Percentiles rank a stretch among this genome's conserved stretches.
Evolutionary conservation across 495 filamentous ascomycete species (phyloP).

Genomic region (Lepidopterella palustris): DNA sequence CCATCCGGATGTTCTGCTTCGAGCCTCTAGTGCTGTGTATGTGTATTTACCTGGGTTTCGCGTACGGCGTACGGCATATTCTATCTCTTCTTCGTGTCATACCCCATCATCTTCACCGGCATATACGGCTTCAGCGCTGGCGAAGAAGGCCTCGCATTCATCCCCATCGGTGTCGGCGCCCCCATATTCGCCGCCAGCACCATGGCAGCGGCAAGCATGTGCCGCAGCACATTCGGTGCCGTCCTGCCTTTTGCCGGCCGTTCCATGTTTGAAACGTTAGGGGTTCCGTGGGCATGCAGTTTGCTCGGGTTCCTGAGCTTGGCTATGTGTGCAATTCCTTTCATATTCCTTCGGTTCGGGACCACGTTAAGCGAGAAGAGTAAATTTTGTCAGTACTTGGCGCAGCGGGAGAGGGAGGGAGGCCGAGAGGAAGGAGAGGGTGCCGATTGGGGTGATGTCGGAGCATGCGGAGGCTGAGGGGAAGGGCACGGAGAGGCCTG

Average conservation of each 20-base stretch:
- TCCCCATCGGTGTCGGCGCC: conserved; percentile 38
- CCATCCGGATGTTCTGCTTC: conserved; percentile 48
- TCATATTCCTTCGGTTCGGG: conserved; percentile 38
- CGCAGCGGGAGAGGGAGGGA: conserved; percentile 29
- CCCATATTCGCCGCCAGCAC: conserved; percentile 60
- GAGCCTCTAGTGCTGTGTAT: conserved; percentile 61
- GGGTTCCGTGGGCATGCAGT: conserved; percentile 37
- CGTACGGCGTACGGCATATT: conserved; percentile 68
- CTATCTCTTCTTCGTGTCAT: conserved; percentile 62
- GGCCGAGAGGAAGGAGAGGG: conserved; percentile 23
- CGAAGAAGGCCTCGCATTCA: conserved; percentile 35
- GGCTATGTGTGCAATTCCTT: conserved; percentile 36
- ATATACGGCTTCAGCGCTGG: conserved; percentile 37
- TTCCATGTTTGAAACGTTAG: conserved; percentile 37
- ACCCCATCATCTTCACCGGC: conserved; percentile 31
- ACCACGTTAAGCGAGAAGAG: conserved; percentile 33
- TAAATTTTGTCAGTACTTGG: conserved; percentile 39
- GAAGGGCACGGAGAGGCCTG: neutral
- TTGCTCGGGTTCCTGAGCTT: conserved; percentile 37
- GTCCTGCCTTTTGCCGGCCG: conserved; percentile 45
- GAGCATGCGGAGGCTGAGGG: conserved; percentile 5
- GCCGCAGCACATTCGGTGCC: conserved; percentile 57
- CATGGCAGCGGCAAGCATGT: conserved; percentile 56
- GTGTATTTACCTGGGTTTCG: conserved; percentile 57
- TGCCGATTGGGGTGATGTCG: neutral